phyloP scores from a whole-genome alignment of 2,329 filamentous ascomycete genomes.

The Diaporthe eres region DNA sequence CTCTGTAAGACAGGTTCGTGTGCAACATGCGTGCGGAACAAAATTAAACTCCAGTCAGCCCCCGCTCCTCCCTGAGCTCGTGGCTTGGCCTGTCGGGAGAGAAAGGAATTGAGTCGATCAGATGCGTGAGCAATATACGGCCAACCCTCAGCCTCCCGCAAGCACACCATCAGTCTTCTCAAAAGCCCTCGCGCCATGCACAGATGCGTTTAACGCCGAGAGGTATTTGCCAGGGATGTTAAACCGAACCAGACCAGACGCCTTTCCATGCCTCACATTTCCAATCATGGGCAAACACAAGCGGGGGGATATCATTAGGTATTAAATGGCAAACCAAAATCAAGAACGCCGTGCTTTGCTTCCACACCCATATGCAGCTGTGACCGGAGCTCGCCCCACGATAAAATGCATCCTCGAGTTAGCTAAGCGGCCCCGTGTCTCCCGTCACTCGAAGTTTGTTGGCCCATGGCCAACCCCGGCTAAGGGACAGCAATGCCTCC shows the following conservation, averaged over 20 bases:
- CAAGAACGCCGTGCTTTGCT: slow-evolving; percentile 41
- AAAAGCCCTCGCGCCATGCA: slow-evolving; percentile 5
- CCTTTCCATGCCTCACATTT: slow-evolving; percentile 37
- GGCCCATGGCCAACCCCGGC: neutral
- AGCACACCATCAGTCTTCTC: neutral
- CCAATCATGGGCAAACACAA: slow-evolving; percentile 34
- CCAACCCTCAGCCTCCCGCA: neutral
- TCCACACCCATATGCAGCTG: slow-evolving; percentile 30
- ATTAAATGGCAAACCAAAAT: slow-evolving; percentile 35
- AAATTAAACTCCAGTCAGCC: neutral
- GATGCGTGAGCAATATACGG: neutral
- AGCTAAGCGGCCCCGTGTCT: neutral
- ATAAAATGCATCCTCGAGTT: neutral
- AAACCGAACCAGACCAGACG: slow-evolving; percentile 33
- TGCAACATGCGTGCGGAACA: neutral
- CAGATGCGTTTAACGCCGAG: neutral
- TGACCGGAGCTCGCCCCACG: neutral
- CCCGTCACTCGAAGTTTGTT: neutral
- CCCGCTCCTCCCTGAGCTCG: neutral
- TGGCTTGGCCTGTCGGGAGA: neutral
- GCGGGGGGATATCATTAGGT: slow-evolving; percentile 33
- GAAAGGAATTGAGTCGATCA: neutral
- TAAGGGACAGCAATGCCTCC: slow-evolving; percentile 53
- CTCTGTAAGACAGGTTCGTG: neutral
- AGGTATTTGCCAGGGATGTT: slow-evolving; percentile 1